A percentile compares a stretch with the other conserved stretches of the same genome.
phyloP scores from a whole-genome alignment of 2,329 filamentous ascomycete genomes.

The Beauveria rudraprayagi region DNA sequence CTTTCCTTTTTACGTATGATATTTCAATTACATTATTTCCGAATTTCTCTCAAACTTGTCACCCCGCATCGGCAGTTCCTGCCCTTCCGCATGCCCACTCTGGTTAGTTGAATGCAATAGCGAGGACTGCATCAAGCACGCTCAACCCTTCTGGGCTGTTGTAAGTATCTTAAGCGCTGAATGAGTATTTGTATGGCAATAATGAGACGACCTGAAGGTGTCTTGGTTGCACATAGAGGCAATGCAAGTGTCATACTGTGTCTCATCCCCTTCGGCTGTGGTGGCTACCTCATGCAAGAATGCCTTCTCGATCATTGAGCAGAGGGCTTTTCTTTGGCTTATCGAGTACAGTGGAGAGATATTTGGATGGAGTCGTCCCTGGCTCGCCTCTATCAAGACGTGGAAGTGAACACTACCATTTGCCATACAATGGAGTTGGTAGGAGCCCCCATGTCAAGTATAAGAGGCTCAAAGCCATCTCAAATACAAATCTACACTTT shows the following conservation, averaged over 20 bases:
- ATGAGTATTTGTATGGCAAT: neutral
- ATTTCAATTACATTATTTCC: too few relatives aligned
- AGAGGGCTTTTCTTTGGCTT: too few relatives aligned
- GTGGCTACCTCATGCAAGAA: neutral
- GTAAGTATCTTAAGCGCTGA: neutral
- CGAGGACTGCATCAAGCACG: neutral
- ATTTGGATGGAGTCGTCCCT: neutral
- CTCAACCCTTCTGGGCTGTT: neutral
- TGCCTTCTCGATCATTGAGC: neutral
- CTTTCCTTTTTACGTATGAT: too few relatives aligned
- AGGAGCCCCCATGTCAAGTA: neutral
- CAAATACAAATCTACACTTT: neutral
- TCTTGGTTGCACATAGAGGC: neutral
- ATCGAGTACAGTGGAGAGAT: too few relatives aligned
- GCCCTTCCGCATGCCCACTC: neutral
- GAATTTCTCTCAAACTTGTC: neutral
- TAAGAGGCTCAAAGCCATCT: neutral
- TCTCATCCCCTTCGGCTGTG: neutral
- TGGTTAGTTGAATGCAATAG: neutral
- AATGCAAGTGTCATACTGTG: neutral
- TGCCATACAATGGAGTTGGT: neutral
- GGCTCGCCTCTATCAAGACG: neutral
- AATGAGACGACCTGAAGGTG: neutral
- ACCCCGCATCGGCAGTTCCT: neutral
- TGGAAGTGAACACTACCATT: neutral